A percentile compares a stretch with the other conserved stretches of the same genome.
These are phyloP conservation scores for Boletellus sp. DNA, from an alignment of 768 basidiomycete genomes.

Conservation along the genomic window DNA sequence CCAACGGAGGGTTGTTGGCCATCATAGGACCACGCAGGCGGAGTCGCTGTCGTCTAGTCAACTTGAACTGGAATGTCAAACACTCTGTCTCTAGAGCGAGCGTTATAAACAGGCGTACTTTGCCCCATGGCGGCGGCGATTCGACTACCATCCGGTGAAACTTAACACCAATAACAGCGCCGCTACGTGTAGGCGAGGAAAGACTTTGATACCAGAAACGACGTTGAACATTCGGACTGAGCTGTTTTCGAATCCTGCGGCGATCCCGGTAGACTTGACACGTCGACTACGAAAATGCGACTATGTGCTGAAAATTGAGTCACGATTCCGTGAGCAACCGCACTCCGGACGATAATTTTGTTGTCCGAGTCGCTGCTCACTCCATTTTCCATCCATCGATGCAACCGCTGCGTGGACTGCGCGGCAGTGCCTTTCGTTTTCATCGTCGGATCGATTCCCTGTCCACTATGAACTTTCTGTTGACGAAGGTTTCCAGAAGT, in stretches of 20 bases:
- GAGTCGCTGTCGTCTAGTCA: not conserved
- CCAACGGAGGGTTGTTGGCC: not conserved
- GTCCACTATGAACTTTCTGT: too few relatives aligned
- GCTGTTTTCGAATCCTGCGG: not conserved
- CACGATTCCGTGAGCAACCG: not conserved
- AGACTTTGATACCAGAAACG: not conserved
- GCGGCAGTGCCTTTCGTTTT: too few relatives aligned
- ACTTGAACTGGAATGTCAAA: not conserved
- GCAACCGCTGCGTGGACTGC: not conserved
- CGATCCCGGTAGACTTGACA: not conserved
- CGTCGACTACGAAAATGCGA: not conserved
- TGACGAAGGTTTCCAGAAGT: too few relatives aligned
- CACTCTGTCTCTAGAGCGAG: not conserved
- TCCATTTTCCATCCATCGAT: slow-evolving; percentile 1
- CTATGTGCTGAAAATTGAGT: not conserved
- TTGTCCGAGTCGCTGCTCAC: not conserved
- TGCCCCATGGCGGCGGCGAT: not conserved
- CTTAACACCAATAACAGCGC: not conserved
- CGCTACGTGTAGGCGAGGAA: not conserved
- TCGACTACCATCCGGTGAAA: not conserved
- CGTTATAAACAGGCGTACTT: not conserved
- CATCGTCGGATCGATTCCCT: too few relatives aligned
- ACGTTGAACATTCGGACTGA: slow-evolving; percentile 1
- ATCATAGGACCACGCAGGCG: not conserved
- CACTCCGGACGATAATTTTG: not conserved